Conservation (phyloP, 1,284 basidiomycete genomes). For the Mrakiaceae sp. region DNA sequence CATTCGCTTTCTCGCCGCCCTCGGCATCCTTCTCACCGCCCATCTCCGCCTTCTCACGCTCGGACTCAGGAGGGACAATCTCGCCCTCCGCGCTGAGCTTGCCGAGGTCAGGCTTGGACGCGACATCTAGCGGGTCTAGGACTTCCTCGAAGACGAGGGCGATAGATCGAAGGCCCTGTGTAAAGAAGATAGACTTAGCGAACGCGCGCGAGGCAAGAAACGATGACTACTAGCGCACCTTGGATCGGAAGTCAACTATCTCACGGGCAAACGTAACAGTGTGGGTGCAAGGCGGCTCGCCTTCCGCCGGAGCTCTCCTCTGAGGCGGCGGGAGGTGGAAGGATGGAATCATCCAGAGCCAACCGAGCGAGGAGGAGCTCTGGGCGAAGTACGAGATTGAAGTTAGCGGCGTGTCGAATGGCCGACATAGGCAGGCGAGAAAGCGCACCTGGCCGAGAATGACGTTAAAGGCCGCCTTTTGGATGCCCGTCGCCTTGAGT, state of each 20-base stretch:
- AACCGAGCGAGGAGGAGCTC: conserved; percentile 45
- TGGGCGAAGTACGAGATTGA: conserved; percentile 39
- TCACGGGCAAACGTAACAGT: conserved; percentile 11
- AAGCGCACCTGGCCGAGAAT: conserved; percentile 49
- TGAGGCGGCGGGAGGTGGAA: conserved; percentile 53
- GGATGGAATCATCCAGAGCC: conserved; percentile 70
- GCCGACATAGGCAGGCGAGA: not conserved
- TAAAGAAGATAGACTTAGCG: too few species aligned
- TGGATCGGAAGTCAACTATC: conserved; percentile 14
- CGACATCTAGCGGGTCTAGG: not conserved
- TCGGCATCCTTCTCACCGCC: not conserved
- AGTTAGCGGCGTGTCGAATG: conserved; percentile 12
- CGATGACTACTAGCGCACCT: not conserved
- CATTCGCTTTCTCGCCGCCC: not conserved
- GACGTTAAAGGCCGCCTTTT: conserved; percentile 2
- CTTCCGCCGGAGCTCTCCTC: not conserved
- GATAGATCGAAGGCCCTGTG: not conserved
- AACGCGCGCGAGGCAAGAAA: too few species aligned
- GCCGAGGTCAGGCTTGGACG: not conserved
- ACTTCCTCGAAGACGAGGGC: conserved; percentile 14
- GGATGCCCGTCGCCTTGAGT: conserved; percentile 4
- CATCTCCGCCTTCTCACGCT: conserved; percentile 2
- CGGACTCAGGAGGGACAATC: not conserved
- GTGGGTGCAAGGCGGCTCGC: not conserved
- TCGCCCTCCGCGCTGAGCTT: not conserved